Evolutionary conservation across 805 yeast species (phyloP), one percentile per base, ranked within the genome.

Genomic region (Yamadazyma paraphyllophila): DNA sequence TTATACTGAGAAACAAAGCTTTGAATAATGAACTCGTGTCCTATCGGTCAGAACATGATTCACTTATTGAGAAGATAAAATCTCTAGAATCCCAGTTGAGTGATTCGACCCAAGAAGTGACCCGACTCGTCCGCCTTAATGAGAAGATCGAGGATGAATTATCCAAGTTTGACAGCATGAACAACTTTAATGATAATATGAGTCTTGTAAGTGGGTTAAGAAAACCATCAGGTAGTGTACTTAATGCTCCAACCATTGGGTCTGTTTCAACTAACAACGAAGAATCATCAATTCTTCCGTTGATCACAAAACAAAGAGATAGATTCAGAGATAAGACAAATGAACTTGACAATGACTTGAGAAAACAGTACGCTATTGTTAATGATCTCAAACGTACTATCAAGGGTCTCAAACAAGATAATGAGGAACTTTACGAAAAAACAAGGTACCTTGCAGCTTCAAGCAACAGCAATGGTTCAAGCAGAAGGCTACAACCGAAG

Each of bases 231-330:
- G 44, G 25, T n/a, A 44, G 48, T 8, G 13, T 36, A 4, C 32
- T 41, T 13, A 37, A 14, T 31, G 13, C 43, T 15, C 36, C 45
- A 16, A 20, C 44, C 14, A 34, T 36, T 26, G 32, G 41, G 38
- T 5, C 39, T 12, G 14, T 14, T 10, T 40, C 55, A 8, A 56
- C 48, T 9, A 53, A 54, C 8, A 52, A 51, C 9, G 65, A 59
- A 34, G 80, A 77, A 43, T 58, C 72, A 10, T 76, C 82, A 3
- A 80, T 91, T 25, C 65, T 92, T 41, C 95, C 96, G 1, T 89
- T 92, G 43, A 81, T 94, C 25, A 90, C 97, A 11, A 91, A 92
- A 59, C 99, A 92, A 68, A 81, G 99, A 62, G 99, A 92, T 63
- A 73, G 99, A 51, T 90, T 91, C 72, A 82, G 95, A 56, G 77